Evolutionary conservation across 2,329 filamentous ascomycete species (phyloP).

Genomic region (Cladophialophora exuberans): DNA sequence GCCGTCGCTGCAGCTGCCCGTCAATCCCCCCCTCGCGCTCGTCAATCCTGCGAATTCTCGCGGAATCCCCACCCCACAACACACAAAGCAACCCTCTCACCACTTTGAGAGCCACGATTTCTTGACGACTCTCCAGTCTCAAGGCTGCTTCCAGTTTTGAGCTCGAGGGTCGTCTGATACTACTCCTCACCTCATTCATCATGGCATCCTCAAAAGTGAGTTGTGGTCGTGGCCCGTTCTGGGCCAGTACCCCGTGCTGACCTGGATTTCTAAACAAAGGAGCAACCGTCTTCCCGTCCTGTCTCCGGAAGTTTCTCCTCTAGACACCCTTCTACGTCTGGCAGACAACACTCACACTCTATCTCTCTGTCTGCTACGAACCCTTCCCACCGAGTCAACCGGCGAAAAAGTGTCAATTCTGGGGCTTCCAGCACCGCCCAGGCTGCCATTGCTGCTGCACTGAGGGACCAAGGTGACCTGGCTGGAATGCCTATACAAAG

Average conservation of each 20-base stretch:
- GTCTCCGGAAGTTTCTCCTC: constrained; percentile 34
- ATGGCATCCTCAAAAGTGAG: constrained; percentile 31
- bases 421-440: constrained; percentile 74
- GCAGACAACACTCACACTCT: constrained; percentile 70
- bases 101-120: constrained; percentile 19
- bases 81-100: constrained; percentile 10
- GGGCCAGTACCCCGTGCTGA: constrained; percentile 28
- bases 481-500: constrained; percentile 59
- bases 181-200: constrained; percentile 7
- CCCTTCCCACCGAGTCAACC: constrained; percentile 80
- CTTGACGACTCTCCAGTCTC: constrained; percentile 33
- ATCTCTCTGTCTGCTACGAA: constrained; percentile 77
- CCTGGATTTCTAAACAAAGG: constrained; percentile 30
- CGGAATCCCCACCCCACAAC: constrained; percentile 22
- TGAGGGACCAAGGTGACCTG: constrained; percentile 67
- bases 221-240: constrained; percentile 15
- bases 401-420: constrained; percentile 89
- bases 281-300: constrained; percentile 32
- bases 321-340: constrained; percentile 31
- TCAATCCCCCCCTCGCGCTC: constrained; percentile 6
- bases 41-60: constrained; percentile 13
- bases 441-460: constrained; percentile 66
- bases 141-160: constrained; percentile 27
- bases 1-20: constrained; percentile 10
- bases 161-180: constrained; percentile 31